Evolutionary conservation across 1,284 basidiomycete species (phyloP), one percentile per base, ranked within the genome.

Genomic region (Abortiporus biennis): DNA sequence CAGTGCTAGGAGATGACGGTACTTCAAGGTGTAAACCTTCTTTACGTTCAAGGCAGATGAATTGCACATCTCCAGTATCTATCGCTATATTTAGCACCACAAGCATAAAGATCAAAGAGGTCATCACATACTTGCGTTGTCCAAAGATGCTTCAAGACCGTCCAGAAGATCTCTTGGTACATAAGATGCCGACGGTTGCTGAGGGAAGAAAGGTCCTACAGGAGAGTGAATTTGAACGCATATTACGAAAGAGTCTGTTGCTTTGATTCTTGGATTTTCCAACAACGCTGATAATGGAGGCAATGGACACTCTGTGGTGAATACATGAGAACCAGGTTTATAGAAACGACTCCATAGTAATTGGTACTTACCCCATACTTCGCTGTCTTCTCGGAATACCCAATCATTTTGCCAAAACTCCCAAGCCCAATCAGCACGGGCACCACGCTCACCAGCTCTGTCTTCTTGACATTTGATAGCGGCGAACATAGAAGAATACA

Each of bases 381-480:
- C 84, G 43, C 73, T 74, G 48, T 79, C 77, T 46, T 73, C 70
- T 42, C 78, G 65, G 61, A 87, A 83, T 2, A 74, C 66, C 74
- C 77, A 81, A 44, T 80, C 76, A 46, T 68, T 71, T 47, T 80
- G 71, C 75, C 78, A 80, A 47, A 65, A 66, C 46, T 83, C 78
- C 84, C 84, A 88, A 21, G 80, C 65, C 80, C 82, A 88, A 27
- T 79, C 72, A n/a, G 79, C 68, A 27, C 81, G 76, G 1, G 79
- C 76, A 11, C 78, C 76, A 6, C 76, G 69, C 49, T 78, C 74
- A 9, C 82, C 83, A 6, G 66, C 63, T 33, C 73, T 67, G 46
- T 79, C 74, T 47, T 77, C 74, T 49, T 78, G 73, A 38, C 74
- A 78, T 54, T 83, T 85, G 48, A 88, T 78, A 11, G 80, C 84